A percentile compares a stretch with the other conserved stretches of the same genome.
These are phyloP conservation scores for Tulasnella sp. DNA, from an alignment of 768 basidiomycete genomes.

Conservation along the genomic window DNA sequence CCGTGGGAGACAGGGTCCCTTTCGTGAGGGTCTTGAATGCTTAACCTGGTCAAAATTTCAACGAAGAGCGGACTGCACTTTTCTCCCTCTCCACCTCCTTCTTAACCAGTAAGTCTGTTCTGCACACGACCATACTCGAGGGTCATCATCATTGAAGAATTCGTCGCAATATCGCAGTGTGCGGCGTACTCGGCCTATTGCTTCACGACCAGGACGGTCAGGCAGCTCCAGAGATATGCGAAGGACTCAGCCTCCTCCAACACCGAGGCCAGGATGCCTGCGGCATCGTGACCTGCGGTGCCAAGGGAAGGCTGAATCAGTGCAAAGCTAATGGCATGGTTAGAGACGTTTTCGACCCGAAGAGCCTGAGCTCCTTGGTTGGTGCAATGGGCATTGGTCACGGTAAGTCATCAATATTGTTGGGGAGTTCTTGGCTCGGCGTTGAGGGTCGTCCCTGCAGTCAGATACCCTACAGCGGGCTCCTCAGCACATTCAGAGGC, in stretches of 20 bases:
- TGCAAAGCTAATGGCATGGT: constrained; percentile 99
- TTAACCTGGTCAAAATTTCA: constrained; percentile 25
- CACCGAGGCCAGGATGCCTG: constrained; percentile 98
- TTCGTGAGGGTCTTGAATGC: background rate
- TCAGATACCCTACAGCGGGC: constrained; percentile 96
- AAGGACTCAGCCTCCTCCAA: constrained; percentile 92
- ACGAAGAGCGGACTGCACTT: background rate
- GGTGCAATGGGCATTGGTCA: constrained; percentile 98
- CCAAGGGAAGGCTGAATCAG: constrained; percentile 92
- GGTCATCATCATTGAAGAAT: background rate
- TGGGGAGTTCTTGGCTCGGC: background rate
- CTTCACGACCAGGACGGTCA: constrained; percentile 70
- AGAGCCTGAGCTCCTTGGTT: constrained; percentile 66
- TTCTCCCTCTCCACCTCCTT: background rate
- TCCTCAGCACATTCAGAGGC: constrained; percentile 96
- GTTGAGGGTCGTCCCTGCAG: constrained; percentile 42
- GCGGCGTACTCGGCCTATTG: constrained; percentile 86
- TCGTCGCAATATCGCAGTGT: constrained; percentile 54
- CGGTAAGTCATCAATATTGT: constrained; percentile 49
- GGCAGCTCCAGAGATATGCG: constrained; percentile 83
- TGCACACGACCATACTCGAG: background rate
- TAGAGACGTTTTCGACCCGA: constrained; percentile 87
- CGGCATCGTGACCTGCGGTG: constrained; percentile 93
- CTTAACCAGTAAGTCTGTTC: background rate
- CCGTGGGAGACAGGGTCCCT: background rate